Base-by-base conservation (phyloP, 139 green algal species). In the Tetraselmis striata region DNA sequence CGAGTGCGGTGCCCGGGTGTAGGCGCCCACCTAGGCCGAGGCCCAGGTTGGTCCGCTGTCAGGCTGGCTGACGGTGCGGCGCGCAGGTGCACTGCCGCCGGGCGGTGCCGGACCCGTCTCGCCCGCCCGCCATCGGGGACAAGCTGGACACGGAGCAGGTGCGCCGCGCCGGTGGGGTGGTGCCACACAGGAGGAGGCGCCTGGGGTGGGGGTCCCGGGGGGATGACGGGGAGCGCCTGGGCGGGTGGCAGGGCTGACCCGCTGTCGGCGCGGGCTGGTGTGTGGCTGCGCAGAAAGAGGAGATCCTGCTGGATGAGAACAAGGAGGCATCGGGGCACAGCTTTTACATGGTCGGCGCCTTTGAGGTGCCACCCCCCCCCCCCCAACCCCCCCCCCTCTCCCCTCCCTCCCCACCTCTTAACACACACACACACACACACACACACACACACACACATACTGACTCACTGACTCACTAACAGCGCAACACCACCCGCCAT, bases 281-380 rank as follows among this genome's bases (percentile, higher is more conserved):
- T n/a, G n/a, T n/a, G n/a, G n/a, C n/a, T n/a, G n/a, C 18, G 45
- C 45, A 67, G 45, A 18, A 67, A 67, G 92, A 94, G 85, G 88
- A 94, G 82, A 75, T 93, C 2, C 30, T 95, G 79, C 81, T 95
- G 82, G 92, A 94, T 75, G 91, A 93, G 78, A 92, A 94, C 29
- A 89, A 90, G 82, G 83, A 83, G 76, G 76, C 84, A n/a, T 77
- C 77, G 27, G 85, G 83, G 59, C 75, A 82, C 59, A 80, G 75
- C 2, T 93, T 92, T 77, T 91, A 91, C 89, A 87, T 87, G 81
- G 86, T 91, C 30, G 22, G 84, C 30, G 45, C 45, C 45, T 67
- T 67, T 67, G 45, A 67, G 45, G 45, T 67, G 45, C 45, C 11
- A 18, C 45, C 11, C 45, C 11, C 45, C 45, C 45, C 11, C 18